These are phyloP conservation scores for Zasmidium cellare DNA, from an alignment of 2,329 filamentous ascomycete genomes.

Conservation along the genomic window DNA sequence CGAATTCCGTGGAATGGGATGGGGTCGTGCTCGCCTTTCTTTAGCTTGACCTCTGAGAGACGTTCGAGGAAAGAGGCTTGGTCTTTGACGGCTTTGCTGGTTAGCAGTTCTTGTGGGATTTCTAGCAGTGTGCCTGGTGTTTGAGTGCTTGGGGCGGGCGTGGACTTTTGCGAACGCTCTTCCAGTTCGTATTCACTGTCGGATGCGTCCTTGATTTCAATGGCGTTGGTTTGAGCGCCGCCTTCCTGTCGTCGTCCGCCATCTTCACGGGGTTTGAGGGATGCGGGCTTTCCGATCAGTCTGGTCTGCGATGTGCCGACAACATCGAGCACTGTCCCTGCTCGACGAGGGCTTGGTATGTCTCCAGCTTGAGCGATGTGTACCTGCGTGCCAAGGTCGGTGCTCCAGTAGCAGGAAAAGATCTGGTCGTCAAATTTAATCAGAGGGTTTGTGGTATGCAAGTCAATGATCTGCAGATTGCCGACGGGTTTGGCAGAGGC, in stretches of 20 bases:
- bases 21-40: constrained; percentile 40
- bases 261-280: constrained; percentile 44
- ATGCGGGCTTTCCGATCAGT: constrained; percentile 66
- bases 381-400: constrained; percentile 82
- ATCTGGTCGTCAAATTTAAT: constrained; percentile 77
- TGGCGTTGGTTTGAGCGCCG: background rate
- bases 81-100: constrained; percentile 16
- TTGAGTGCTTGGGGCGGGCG: constrained; percentile 3
- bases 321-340: constrained; percentile 64
- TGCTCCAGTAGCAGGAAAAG: constrained; percentile 78
- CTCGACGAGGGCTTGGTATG: constrained; percentile 48
- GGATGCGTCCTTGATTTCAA: background rate
- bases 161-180: background rate
- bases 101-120: constrained; percentile 24
- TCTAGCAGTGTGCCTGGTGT: constrained; percentile 17
- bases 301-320: constrained; percentile 70
- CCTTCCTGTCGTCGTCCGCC: background rate
- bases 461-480: constrained; percentile 73
- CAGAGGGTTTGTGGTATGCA: constrained; percentile 74
- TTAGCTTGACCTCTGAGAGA: constrained; percentile 42
- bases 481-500: constrained; percentile 37
- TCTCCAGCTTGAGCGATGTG: constrained; percentile 46
- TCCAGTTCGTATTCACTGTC: background rate
- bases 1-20: constrained; percentile 32
- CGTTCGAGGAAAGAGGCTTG: constrained; percentile 42